Base-by-base conservation (phyloP, 352 stramenopile genomes). In the Globisporangium nagaii region DNA sequence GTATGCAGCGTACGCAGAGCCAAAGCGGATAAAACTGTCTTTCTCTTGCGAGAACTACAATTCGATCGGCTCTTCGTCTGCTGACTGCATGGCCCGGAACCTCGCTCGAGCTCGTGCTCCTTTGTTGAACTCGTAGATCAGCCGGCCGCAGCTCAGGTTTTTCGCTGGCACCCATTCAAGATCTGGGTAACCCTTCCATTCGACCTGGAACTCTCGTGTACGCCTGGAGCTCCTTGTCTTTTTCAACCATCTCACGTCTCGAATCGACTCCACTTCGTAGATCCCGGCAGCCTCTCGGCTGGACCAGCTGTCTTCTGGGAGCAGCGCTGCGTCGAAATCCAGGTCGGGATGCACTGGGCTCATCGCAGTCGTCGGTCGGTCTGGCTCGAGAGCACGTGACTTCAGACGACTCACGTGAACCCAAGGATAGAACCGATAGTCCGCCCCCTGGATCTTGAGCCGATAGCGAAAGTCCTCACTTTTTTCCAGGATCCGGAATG, bases 231-330 rank as follows among this genome's bases (percentile, higher is more conserved):
- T 53, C 2, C 45, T 3, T 4, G 41, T 60, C 2, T 5, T 5
- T 5, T 48, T 47, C 27, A 1, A 12, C 36, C 50, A 48, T 1
- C 50, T 22, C 8, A 66, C 54, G 25, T 63, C 54, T 4, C 39
- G 4, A 0, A 70, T 25, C 6, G 46, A 20, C 24, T 61, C 48
- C 8, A 70, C 53, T 34, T 66, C 58, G 27, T 50, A 66, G 2
- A 58, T 53, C 1, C 43, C 58, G 24, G 31, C 39, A 17, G 1
- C 13, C 0, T 52, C 13, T 63, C 49, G 7, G 54, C 46, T n/a
- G 11, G 39, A 36, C 62, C 52, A 65, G 13, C 62, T 66, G 9
- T 70, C 58, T 46, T 70, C 58, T 2, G 54, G 63, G 0, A 66
- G 46, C 2, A 70, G 31, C 1, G 58, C 63, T 10, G 43, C 53